Conservation (phyloP, 768 basidiomycete species). For the Boletus tylopilopsis region DNA sequence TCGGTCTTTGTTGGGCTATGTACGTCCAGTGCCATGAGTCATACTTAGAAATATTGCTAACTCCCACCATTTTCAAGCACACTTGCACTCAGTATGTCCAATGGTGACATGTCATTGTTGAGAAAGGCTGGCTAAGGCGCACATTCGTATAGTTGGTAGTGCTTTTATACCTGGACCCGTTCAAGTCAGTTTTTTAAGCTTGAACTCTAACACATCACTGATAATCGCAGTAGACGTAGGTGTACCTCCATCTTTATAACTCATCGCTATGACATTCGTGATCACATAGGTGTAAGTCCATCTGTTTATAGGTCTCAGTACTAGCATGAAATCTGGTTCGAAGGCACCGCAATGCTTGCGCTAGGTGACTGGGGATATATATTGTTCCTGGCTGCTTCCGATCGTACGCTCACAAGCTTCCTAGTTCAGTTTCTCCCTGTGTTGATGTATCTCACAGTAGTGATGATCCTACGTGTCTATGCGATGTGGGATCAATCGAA, state of each 20-base stretch:
- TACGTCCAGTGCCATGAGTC: background rate
- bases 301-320: background rate
- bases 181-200: background rate
- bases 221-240: constrained; percentile 6
- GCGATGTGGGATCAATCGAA: constrained; percentile 11
- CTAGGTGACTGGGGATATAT: constrained; percentile 1
- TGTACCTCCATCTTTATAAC: background rate
- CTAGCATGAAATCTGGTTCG: background rate
- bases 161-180: constrained; percentile 3
- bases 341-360: constrained; percentile 1
- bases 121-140: background rate
- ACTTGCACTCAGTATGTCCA: constrained; percentile 2
- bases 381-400: constrained; percentile 5
- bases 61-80: background rate
- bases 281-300: constrained; percentile 9
- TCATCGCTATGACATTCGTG: background rate
- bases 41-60: background rate
- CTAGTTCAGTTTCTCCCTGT: background rate
- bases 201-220: background rate
- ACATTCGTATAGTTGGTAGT: background rate
- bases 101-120: background rate
- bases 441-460: constrained; percentile 1
- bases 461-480: constrained; percentile 18
- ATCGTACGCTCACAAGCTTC: constrained; percentile 4
- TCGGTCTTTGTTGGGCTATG: constrained; percentile 6